Percentiles rank a stretch among this genome's conserved stretches.
phyloP scores from a whole-genome alignment of 2,329 filamentous ascomycete genomes.

The Colletotrichum caudatum region DNA sequence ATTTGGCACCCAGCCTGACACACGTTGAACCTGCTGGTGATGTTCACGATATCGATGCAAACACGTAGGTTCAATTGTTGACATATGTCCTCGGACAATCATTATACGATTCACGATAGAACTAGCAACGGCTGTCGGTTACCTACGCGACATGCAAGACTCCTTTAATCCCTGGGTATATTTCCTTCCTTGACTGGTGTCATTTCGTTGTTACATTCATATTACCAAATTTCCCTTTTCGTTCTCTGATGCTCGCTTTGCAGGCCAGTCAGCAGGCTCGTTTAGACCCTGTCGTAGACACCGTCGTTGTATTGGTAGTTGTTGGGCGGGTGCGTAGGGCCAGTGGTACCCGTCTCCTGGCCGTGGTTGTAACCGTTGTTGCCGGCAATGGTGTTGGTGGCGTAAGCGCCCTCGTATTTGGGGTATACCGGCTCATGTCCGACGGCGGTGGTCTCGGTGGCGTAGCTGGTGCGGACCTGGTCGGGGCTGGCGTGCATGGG shows the following conservation, averaged over 20 bases:
- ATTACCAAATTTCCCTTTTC: constrained; percentile 39
- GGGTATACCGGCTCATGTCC: constrained; percentile 43
- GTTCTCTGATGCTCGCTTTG: constrained; percentile 29
- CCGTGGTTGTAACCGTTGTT: constrained; percentile 27
- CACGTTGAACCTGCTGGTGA: not conserved
- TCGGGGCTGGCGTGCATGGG: constrained; percentile 56
- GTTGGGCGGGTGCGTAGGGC: constrained; percentile 34
- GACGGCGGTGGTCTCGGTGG: constrained; percentile 53
- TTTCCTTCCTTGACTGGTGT: constrained; percentile 7
- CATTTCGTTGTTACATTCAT: not conserved
- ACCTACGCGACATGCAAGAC: not conserved
- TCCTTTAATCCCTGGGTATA: constrained; percentile 34
- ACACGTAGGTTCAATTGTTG: not conserved
- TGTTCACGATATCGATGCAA: not conserved
- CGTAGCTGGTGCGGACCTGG: constrained; percentile 59
- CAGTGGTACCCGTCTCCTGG: constrained; percentile 33
- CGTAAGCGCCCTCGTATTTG: constrained; percentile 41
- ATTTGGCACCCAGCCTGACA: not conserved
- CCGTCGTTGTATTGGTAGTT: constrained; percentile 55
- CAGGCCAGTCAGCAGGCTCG: constrained; percentile 17
- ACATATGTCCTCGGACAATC: not conserved
- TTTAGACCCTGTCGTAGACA: constrained; percentile 47
- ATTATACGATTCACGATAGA: constrained; percentile 2
- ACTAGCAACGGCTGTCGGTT: not conserved
- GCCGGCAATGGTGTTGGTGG: constrained; percentile 3